Base-by-base conservation (phyloP, 1,284 basidiomycete genomes). In the Cystobasidium slooffiae region DNA sequence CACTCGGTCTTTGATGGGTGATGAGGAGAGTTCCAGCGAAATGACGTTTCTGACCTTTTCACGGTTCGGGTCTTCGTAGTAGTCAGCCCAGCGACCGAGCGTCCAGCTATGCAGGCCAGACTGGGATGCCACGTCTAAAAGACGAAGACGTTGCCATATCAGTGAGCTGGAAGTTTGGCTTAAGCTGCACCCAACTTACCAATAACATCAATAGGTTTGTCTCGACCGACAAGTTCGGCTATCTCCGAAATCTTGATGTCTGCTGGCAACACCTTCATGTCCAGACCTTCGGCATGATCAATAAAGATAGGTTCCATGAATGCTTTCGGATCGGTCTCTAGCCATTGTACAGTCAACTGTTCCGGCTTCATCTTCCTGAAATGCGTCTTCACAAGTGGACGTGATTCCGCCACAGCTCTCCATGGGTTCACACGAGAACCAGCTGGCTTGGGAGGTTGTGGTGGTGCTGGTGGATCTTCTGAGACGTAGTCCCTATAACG, bases 1-100 rank as follows among this genome's bases (percentile, higher is more conserved):
- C 31, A 99, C 89, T 79, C 87, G 86, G 76, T 91, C 87, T 6
- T 89, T 90, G 37, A 95, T 84, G 46, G 87, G 84, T 1, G 91
- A 92, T 1, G 89, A 90, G 0, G 90, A 90, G 44, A 95, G 89
- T 81, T 95, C 93, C 66, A 95, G 84, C 6, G 90, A 92, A 76
- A 96, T 96, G 56, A 96, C 91, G 79, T 96, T 96, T 77, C 89
- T 88, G 44, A 97, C 89, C 82, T 94, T 96, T 79, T 92, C 91
- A 58, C 90, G 87, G 61, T 85, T 84, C 2, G 87, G 85, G 43
- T 90, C 88, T 74, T 87, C 85, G 81, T 91, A 91, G 81, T 99
- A 98, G 72, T 90, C 88, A 1, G 90, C 91, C 96, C 96, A 99
- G 82, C 89, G 90, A 10, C 87, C 88, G 9, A 99, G 84, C 9